Evolutionary conservation across 352 stramenopile species (phyloP).

Genomic region (Pythium aquatile): DNA sequence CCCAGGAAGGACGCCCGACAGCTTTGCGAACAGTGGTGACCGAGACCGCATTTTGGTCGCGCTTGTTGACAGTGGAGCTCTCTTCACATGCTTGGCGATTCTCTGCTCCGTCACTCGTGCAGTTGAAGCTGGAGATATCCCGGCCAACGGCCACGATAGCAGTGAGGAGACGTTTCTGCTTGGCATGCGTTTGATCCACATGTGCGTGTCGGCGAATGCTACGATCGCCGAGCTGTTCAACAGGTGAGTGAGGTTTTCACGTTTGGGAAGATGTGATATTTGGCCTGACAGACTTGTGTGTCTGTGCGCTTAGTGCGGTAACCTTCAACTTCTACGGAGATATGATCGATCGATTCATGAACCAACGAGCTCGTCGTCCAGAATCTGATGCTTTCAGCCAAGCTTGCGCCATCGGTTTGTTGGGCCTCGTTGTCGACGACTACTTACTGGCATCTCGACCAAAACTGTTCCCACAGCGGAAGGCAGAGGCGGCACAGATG

Average conservation of each 20-base stretch:
- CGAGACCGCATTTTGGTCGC: slow-evolving; percentile 32
- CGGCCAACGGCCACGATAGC: background rate
- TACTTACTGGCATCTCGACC: slow-evolving; percentile 2
- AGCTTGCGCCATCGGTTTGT: background rate
- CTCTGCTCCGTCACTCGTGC: slow-evolving; percentile 30
- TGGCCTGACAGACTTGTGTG: background rate
- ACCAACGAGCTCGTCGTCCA: background rate
- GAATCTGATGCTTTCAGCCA: background rate
- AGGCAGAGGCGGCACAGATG: background rate
- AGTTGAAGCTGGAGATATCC: background rate
- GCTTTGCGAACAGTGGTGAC: background rate
- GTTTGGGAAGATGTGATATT: background rate
- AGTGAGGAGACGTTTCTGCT: slow-evolving; percentile 22
- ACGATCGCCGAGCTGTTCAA: slow-evolving; percentile 23
- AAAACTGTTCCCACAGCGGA: background rate
- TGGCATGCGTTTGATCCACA: slow-evolving; percentile 21
- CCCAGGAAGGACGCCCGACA: background rate
- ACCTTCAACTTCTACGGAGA: slow-evolving; percentile 34
- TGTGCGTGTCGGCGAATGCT: slow-evolving; percentile 17
- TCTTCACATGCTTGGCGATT: slow-evolving; percentile 44
- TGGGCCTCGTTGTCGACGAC: slow-evolving; percentile 18
- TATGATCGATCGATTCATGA: slow-evolving; percentile 23
- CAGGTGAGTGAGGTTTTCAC: slow-evolving; percentile 9
- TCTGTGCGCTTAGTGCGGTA: slow-evolving; percentile 1
- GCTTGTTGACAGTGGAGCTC: slow-evolving; percentile 41